A percentile compares a stretch with the other conserved stretches of the same genome.
These are phyloP conservation scores for Morella rubra DNA, from an alignment of 306 rosid species.

Conservation along the genomic window DNA sequence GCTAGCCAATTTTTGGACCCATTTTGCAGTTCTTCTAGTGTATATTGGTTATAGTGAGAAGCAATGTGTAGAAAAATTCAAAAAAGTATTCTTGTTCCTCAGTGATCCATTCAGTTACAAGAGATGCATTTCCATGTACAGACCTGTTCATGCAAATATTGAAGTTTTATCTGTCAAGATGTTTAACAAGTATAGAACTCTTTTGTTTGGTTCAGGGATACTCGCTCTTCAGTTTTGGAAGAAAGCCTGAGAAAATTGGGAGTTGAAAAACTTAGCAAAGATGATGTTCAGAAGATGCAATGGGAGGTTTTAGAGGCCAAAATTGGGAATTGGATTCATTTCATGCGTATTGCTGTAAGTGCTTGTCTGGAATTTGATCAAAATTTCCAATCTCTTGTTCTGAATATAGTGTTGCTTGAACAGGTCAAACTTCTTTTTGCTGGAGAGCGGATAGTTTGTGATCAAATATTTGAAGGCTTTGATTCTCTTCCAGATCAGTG, in stretches of 20 bases:
- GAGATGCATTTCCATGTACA: background rate
- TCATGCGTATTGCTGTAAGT: slow-evolving; percentile 96
- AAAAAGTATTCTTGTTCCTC: background rate
- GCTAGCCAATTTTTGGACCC: background rate
- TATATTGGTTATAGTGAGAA: background rate
- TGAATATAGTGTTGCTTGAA: slow-evolving; percentile 32
- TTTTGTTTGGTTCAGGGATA: slow-evolving; percentile 53
- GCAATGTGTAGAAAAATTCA: too few relatives aligned
- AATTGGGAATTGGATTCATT: slow-evolving; percentile 98
- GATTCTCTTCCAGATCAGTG: slow-evolving; percentile 84
- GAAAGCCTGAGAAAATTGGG: slow-evolving; percentile 91
- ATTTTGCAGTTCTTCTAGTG: background rate
- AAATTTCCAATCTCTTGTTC: background rate
- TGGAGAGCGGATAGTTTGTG: slow-evolving; percentile 90
- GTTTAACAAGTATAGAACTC: slow-evolving; percentile 5
- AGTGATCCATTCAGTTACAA: background rate
- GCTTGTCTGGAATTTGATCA: slow-evolving; percentile 22
- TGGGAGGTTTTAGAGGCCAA: slow-evolving; percentile 99
- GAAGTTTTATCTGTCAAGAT: slow-evolving; percentile 4
- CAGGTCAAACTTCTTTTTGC: slow-evolving; percentile 94
- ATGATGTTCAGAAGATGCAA: slow-evolving; percentile 91
- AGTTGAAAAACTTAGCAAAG: slow-evolving; percentile 94
- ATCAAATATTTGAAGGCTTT: slow-evolving; percentile 83
- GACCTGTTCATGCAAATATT: background rate
- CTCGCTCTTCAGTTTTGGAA: slow-evolving; percentile 81